Conservation (phyloP, 164 flowering plant species). For the Sedum album region DNA sequence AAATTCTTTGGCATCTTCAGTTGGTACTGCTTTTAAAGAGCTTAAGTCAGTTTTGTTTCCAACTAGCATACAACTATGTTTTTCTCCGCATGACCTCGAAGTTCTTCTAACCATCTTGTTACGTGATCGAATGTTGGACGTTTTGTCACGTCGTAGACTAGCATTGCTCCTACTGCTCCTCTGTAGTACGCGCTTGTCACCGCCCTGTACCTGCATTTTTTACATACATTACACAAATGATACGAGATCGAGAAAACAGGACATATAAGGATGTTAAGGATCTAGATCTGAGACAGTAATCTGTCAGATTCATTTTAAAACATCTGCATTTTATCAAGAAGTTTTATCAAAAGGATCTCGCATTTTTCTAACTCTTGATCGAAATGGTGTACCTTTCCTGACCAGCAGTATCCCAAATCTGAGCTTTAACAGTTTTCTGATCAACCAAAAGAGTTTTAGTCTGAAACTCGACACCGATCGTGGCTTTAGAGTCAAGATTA, state of each 20-base stretch:
- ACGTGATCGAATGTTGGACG: conserved; percentile 82
- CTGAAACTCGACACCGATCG: not conserved
- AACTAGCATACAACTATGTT: conserved; percentile 74
- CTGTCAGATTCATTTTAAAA: too few relatives aligned
- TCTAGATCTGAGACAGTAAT: too few relatives aligned
- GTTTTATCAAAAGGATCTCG: too few relatives aligned
- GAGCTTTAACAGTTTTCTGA: not conserved
- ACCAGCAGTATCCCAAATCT: not conserved
- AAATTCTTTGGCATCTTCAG: conserved; percentile 81
- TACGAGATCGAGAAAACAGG: too few relatives aligned
- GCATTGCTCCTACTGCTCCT: conserved; percentile 88
- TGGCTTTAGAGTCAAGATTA: conserved; percentile 25
- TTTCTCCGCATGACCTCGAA: conserved; percentile 82
- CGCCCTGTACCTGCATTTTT: conserved; percentile 56
- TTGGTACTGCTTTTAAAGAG: conserved; percentile 56
- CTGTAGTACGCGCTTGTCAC: conserved; percentile 87
- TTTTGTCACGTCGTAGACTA: conserved; percentile 77
- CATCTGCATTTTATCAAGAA: too few relatives aligned
- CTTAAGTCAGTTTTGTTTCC: conserved; percentile 76
- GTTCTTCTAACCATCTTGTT: conserved; percentile 81
- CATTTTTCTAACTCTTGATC: too few relatives aligned
- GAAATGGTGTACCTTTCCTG: not conserved
- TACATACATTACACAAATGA: not conserved
- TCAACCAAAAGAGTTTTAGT: not conserved
- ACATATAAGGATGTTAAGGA: too few relatives aligned